Percentiles rank a stretch among this genome's conserved stretches.
phyloP scores from a whole-genome alignment of 1,139 yeast genomes.

The Zygotorulaspora mrakii region DNA sequence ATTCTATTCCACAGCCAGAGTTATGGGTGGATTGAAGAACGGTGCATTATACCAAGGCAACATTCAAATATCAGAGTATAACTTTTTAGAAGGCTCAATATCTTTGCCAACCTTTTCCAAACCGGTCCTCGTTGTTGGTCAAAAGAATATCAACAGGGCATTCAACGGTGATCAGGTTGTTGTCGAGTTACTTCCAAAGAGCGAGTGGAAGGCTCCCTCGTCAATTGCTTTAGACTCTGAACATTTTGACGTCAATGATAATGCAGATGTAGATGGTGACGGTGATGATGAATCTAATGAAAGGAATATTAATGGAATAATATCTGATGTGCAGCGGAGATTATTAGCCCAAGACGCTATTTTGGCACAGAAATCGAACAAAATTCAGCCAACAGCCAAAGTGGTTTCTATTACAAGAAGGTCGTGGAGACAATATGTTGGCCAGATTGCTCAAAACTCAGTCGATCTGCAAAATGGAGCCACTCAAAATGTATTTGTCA shows the following conservation, averaged over 20 bases:
- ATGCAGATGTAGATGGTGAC: constrained; percentile 56
- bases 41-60: constrained; percentile 87
- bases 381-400: constrained; percentile 83
- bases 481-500: constrained; percentile 75
- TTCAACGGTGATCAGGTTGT: constrained; percentile 91
- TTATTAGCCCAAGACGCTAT: constrained; percentile 75
- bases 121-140: constrained; percentile 78
- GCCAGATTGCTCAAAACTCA: constrained; percentile 83
- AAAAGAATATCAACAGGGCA: constrained; percentile 81
- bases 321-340: constrained; percentile 74
- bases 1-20: constrained; percentile 73
- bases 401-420: constrained; percentile 86
- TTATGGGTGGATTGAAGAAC: constrained; percentile 85
- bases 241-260: constrained; percentile 55
- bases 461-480: constrained; percentile 54
- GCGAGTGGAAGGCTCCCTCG: constrained; percentile 86
- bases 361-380: constrained; percentile 50
- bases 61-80: constrained; percentile 76
- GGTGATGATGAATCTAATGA: constrained; percentile 43
- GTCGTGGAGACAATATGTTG: constrained; percentile 95
- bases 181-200: constrained; percentile 81
- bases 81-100: constrained; percentile 83
- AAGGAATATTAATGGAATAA: constrained; percentile 33
- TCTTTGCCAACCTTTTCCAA: constrained; percentile 69
- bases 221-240: constrained; percentile 75